These are phyloP conservation scores for Didymella pomorum DNA, from an alignment of 2,329 filamentous ascomycete genomes.

Conservation along the genomic window DNA sequence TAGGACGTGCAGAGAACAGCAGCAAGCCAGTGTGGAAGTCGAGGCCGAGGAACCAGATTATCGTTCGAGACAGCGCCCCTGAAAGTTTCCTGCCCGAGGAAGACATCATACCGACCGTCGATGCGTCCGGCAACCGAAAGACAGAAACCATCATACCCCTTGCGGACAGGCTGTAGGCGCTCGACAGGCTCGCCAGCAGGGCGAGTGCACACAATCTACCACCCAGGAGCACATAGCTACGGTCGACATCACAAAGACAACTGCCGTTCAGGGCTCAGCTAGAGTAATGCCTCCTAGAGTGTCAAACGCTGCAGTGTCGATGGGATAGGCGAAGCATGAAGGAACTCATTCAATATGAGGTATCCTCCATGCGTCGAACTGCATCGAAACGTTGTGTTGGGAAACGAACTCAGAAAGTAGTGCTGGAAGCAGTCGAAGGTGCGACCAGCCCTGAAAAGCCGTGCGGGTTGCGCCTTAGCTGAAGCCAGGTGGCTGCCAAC, in stretches of 20 bases:
- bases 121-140: slow-evolving; percentile 24
- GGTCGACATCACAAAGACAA: background rate
- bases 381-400: background rate
- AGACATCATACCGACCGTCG: slow-evolving; percentile 44
- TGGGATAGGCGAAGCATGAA: no score
- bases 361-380: background rate
- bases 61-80: slow-evolving; percentile 38
- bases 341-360: background rate
- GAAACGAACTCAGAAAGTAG: background rate
- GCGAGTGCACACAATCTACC: background rate
- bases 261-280: background rate
- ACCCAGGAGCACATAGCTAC: no score
- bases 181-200: background rate
- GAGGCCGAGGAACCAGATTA: slow-evolving; percentile 37
- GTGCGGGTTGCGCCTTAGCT: background rate
- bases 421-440: background rate
- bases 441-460: background rate
- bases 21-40: slow-evolving; percentile 47
- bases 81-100: slow-evolving; percentile 30
- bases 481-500: background rate
- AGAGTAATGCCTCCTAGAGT: no score
- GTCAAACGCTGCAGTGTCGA: background rate
- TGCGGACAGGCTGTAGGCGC: slow-evolving; percentile 17
- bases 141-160: slow-evolving; percentile 13
- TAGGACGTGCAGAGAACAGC: slow-evolving; percentile 44